Conservation (phyloP, 2,329 filamentous ascomycete genomes). For the Arthrobotrys pseudoclavata region DNA sequence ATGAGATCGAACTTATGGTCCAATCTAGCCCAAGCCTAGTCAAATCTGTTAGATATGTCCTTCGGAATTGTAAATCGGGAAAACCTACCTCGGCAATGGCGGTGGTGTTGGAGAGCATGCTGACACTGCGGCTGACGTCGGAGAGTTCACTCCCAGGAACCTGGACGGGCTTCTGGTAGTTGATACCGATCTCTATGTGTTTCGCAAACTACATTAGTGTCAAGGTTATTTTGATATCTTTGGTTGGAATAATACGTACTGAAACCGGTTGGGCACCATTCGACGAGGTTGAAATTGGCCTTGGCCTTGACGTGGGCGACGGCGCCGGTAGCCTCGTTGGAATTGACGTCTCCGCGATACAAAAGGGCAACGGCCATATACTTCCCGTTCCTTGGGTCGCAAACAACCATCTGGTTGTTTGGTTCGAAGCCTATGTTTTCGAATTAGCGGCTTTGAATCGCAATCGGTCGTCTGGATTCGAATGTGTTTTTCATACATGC, state of each 20-base stretch:
- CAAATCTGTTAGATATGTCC: constrained; percentile 13
- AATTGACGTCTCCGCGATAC: constrained; percentile 77
- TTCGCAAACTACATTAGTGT: neutral
- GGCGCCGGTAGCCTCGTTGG: constrained; percentile 74
- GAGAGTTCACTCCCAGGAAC: constrained; percentile 72
- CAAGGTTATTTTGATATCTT: neutral
- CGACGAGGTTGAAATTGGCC: constrained; percentile 75
- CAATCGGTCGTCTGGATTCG: neutral
- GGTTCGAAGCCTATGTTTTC: constrained; percentile 72
- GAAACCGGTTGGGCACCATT: constrained; percentile 79
- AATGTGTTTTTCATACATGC: constrained; percentile 69
- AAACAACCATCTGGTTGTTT: constrained; percentile 79
- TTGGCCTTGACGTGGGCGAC: constrained; percentile 76
- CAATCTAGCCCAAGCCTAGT: constrained; percentile 73
- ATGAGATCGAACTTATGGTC: constrained; percentile 79
- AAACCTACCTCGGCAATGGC: constrained; percentile 71
- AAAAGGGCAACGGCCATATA: constrained; percentile 78
- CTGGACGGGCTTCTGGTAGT: constrained; percentile 73
- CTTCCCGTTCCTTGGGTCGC: constrained; percentile 76
- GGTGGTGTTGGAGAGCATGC: constrained; percentile 78
- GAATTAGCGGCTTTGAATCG: constrained; percentile 16
- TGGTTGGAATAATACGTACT: constrained; percentile 63
- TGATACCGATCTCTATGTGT: constrained; percentile 72
- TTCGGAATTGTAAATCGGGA: neutral
- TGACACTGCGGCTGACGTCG: constrained; percentile 71